Base-by-base conservation (phyloP, 805 yeast species). In the Ogataea haglerorum region DNA sequence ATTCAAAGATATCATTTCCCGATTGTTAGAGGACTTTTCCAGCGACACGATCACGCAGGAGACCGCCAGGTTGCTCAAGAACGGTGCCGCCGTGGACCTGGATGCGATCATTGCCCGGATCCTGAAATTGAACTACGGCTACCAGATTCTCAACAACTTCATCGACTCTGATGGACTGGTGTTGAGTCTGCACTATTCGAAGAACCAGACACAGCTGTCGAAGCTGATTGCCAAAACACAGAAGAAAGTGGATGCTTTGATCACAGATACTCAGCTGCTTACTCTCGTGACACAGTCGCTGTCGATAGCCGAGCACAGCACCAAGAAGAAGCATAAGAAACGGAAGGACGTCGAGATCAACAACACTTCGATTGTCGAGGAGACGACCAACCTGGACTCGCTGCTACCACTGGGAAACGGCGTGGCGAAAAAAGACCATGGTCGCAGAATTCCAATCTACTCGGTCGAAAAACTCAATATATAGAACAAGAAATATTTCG, bases 121-220 rank as follows among this genome's bases (percentile, higher is more conserved):
- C 38, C 63, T 72, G 41, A 54, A 57, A 23, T 55, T 70, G 43
- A 68, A 75, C 41, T 70, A 71, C 43, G 82, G 85, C 9, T 79
- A 78, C 72, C 74, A 72, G 36, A 62, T 84, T n/a, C 64, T 85
- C 31, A 75, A 80, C 42, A 69, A 81, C 16, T 71, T 85, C 34
- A 73, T 85, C 37, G 93, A 85, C 57, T 77, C 85, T 2, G 82
- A 81, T 38, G 93, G 93, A 1, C 63, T 85, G 34, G 58, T 61
- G 13, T 76, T 85, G 57, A 76, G 79, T 46, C 77, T 86, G 76
- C 73, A 75, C 36, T 66, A 69, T 26, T 72, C 75, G 6, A 69
- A 76, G 26, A 63, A 81, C 35, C 64, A 65, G 17, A 60, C 61
- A 15, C 67, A 82, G 42, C 62, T 70, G 30, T 57, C 48, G 13